A percentile compares a stretch with the other conserved stretches of the same genome.
Conservation (phyloP, 768 basidiomycete genomes). For the Lactarius deliciosus region DNA sequence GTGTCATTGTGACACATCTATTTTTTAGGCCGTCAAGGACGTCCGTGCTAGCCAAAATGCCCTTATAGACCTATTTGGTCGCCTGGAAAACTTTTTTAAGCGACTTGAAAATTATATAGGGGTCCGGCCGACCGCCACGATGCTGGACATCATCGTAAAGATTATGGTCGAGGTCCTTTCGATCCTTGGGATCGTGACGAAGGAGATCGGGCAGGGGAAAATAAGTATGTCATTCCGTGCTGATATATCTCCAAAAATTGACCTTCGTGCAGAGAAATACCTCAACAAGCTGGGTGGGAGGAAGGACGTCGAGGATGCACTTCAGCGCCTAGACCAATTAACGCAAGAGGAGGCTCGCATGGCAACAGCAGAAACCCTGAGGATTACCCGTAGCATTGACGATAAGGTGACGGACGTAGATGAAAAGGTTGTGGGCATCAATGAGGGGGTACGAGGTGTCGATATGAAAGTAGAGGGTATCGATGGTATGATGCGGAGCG, state of each 20-base stretch:
- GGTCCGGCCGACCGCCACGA: background rate
- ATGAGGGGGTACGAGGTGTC: background rate
- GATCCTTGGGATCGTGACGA: background rate
- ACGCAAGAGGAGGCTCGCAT: background rate
- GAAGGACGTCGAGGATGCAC: background rate
- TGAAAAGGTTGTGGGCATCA: background rate
- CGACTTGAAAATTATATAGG: background rate
- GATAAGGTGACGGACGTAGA: background rate
- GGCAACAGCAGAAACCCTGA: background rate
- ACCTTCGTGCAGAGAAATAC: background rate
- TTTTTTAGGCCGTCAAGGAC: background rate
- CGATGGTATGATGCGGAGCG: background rate
- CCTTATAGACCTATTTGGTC: background rate
- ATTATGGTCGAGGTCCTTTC: background rate
- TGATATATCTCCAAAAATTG: background rate
- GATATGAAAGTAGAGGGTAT: background rate
- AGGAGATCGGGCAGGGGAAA: background rate
- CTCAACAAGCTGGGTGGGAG: background rate
- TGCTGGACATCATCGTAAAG: background rate
- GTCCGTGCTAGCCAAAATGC: background rate
- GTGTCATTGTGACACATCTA: background rate
- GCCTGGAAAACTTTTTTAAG: background rate
- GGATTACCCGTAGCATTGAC: background rate
- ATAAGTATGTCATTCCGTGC: background rate
- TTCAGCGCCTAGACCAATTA: background rate